These are phyloP conservation scores for Arthroderma sp. DNA, from an alignment of 2,329 filamentous ascomycete species.

Conservation along the genomic window DNA sequence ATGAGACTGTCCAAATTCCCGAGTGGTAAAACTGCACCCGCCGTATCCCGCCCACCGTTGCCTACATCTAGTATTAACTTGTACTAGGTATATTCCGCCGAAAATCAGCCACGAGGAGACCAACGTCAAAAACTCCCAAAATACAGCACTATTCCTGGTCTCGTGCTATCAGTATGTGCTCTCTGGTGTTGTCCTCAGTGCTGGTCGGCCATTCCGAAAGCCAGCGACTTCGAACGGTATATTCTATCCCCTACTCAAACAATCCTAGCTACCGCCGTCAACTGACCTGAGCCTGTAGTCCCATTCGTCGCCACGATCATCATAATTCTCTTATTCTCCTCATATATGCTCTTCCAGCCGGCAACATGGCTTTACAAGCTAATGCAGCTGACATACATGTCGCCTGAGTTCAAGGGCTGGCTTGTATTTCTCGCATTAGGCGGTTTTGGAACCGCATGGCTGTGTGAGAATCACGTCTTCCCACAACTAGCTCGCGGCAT, in stretches of 20 bases:
- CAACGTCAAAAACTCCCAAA: conserved; percentile 84
- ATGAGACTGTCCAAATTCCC: conserved; percentile 62
- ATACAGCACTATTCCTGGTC: conserved; percentile 77
- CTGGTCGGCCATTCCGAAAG: conserved; percentile 82
- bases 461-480: conserved; percentile 60
- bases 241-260: conserved; percentile 22
- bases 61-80: neutral
- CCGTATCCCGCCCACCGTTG: neutral
- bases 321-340: conserved; percentile 52
- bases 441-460: conserved; percentile 58
- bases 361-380: conserved; percentile 54
- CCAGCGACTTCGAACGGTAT: conserved; percentile 65
- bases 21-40: conserved; percentile 49
- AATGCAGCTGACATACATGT: conserved; percentile 80
- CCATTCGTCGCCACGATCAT: conserved; percentile 73
- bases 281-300: conserved; percentile 39
- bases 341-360: conserved; percentile 72
- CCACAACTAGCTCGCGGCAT: conserved; percentile 55
- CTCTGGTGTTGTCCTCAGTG: conserved; percentile 75
- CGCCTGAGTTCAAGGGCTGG: conserved; percentile 58
- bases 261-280: conserved; percentile 1
- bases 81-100: conserved; percentile 61
- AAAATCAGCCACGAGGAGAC: conserved; percentile 63
- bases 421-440: conserved; percentile 57
- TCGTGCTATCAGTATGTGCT: conserved; percentile 94